Evolutionary conservation across 179 eudicot species (phyloP).

Genomic region (Spinacia oleracea): DNA sequence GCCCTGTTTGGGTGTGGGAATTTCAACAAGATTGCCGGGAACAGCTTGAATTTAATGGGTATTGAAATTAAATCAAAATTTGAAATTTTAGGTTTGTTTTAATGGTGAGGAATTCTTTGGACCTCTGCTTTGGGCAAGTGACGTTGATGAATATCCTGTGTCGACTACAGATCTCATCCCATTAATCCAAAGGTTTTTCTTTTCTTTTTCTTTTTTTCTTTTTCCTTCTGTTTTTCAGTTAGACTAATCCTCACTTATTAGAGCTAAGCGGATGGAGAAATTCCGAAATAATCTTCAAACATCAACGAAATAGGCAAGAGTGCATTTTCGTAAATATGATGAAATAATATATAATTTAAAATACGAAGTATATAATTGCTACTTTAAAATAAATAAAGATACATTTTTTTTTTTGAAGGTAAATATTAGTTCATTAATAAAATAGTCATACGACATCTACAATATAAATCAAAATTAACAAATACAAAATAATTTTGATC

Average conservation of each 20-base stretch:
- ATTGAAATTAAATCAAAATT: neutral
- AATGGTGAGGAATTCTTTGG: constrained; percentile 10
- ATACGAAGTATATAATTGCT: no score
- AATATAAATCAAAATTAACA: no score
- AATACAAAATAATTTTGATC: no score
- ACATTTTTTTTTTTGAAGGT: no score
- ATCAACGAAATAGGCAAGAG: no score
- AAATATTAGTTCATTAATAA: no score
- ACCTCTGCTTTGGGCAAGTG: constrained; percentile 8
- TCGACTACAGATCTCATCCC: constrained; percentile 17
- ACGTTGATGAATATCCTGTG: constrained; percentile 6
- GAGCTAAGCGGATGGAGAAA: no score
- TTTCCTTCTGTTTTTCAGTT: neutral
- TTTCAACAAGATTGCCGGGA: neutral
- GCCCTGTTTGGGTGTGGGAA: constrained; percentile 5
- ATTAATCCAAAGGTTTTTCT: neutral
- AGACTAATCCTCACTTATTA: neutral
- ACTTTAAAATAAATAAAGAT: no score
- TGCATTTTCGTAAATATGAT: no score
- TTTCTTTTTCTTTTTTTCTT: neutral
- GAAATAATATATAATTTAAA: no score
- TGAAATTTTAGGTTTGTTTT: neutral
- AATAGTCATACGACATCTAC: no score
- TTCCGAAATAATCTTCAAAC: no score
- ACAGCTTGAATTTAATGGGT: neutral